phyloP scores from a whole-genome alignment of 768 basidiomycete species.

The Kwoniella botswanensis region DNA sequence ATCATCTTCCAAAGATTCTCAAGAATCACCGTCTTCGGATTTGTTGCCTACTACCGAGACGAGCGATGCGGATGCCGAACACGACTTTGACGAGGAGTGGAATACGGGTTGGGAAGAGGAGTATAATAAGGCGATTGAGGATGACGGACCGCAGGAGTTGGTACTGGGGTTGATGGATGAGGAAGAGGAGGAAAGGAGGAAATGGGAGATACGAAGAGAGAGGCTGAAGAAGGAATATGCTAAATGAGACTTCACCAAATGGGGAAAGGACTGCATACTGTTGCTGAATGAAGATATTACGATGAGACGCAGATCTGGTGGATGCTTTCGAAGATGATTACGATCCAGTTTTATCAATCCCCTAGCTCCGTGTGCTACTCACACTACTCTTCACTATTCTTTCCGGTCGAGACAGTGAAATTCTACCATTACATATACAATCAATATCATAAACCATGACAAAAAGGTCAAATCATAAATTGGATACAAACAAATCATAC shows the following conservation, averaged over 20 bases:
- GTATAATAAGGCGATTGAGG: slow-evolving; percentile 51
- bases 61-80: slow-evolving; percentile 16
- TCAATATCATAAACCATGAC: too few relatives aligned
- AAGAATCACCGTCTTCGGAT: slow-evolving; percentile 28
- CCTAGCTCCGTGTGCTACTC: too few relatives aligned
- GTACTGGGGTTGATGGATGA: slow-evolving; percentile 57
- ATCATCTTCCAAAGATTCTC: slow-evolving; percentile 25
- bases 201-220: slow-evolving; percentile 25
- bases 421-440: too few relatives aligned
- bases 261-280: too few relatives aligned
- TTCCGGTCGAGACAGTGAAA: too few relatives aligned
- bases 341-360: too few relatives aligned
- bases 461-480: too few relatives aligned
- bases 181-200: slow-evolving; percentile 49
- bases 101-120: slow-evolving; percentile 51
- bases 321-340: too few relatives aligned
- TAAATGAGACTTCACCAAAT: neutral
- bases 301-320: too few relatives aligned
- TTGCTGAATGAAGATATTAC: too few relatives aligned
- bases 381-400: too few relatives aligned
- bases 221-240: slow-evolving; percentile 18
- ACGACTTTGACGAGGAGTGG: slow-evolving; percentile 33
- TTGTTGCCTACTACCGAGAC: slow-evolving; percentile 28
- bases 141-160: slow-evolving; percentile 56
- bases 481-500: too few relatives aligned